These are phyloP conservation scores for Cryptococcus jaspeensis DNA, from an alignment of 1,284 basidiomycete species.

Conservation along the genomic window DNA sequence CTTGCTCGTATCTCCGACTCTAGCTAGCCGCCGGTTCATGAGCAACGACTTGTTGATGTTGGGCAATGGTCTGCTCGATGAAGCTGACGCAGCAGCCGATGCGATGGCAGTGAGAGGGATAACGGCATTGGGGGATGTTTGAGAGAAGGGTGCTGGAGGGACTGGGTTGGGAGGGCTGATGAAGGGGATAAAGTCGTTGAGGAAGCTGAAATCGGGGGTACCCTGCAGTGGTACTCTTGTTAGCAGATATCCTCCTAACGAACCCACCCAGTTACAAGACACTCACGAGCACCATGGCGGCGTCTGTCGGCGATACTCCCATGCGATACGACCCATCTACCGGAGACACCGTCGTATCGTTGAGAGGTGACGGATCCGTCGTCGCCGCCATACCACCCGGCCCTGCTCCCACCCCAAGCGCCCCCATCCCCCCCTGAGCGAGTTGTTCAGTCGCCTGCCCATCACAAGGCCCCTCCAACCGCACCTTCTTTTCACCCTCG, in stretches of 20 bases:
- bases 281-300: neutral
- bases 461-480: too few relatives aligned
- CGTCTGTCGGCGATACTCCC: conserved; percentile 1
- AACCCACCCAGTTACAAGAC: neutral
- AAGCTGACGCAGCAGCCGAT: conserved; percentile 2
- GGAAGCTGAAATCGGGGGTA: conserved; percentile 20
- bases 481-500: neutral
- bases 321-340: conserved; percentile 4
- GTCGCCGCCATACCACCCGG: neutral
- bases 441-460: too few relatives aligned
- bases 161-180: conserved; percentile 7
- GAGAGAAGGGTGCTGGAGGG: conserved; percentile 2
- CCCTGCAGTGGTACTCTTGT: too few relatives aligned
- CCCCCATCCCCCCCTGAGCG: too few relatives aligned
- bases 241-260: neutral
- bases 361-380: neutral
- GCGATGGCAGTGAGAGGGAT: conserved; percentile 1
- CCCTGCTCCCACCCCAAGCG: too few relatives aligned
- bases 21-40: conserved; percentile 17
- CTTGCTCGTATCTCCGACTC: conserved; percentile 3
- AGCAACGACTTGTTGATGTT: conserved; percentile 22
- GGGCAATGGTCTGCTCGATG: conserved; percentile 15
- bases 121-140: conserved; percentile 1
- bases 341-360: conserved; percentile 3
- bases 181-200: conserved; percentile 21